Percentiles rank a stretch among this genome's conserved stretches.
These are phyloP conservation scores for Triticum urartu DNA, from an alignment of 176 grass and related monocot genomes.

Conservation along the genomic window DNA sequence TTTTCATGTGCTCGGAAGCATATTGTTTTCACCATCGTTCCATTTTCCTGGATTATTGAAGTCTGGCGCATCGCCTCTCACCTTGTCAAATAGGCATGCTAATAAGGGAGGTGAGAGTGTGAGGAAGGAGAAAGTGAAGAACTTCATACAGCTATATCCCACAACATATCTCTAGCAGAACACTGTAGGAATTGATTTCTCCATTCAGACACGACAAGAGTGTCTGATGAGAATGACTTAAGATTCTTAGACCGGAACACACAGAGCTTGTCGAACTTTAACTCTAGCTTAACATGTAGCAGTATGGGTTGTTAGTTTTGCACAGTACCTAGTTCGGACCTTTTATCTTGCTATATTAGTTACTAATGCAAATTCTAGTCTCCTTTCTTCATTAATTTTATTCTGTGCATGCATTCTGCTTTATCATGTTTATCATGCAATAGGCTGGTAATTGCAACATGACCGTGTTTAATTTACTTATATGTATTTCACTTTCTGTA, in stretches of 20 bases:
- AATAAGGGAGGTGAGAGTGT: background rate
- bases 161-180: background rate
- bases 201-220: background rate
- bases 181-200: conserved; percentile 14
- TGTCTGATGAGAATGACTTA: background rate
- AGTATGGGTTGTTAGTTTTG: background rate
- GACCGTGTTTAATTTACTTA: conserved; percentile 16
- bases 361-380: conserved; percentile 1
- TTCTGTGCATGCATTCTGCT: conserved; percentile 2
- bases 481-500: conserved; percentile 50
- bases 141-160: background rate
- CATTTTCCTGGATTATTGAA: conserved; percentile 17
- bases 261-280: background rate
- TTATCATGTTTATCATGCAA: conserved; percentile 14
- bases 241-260: background rate
- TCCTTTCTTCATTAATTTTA: background rate
- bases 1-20: conserved; percentile 8
- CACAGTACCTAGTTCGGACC: background rate
- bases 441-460: background rate
- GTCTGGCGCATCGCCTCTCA: background rate
- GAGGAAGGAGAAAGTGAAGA: conserved; percentile 15
- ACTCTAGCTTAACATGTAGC: background rate
- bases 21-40: background rate
- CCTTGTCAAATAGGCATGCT: conserved; percentile 6
- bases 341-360: background rate